Evolutionary conservation across 2,329 filamentous ascomycete species (phyloP).

Genomic region (Rhynchosporium secalis): DNA sequence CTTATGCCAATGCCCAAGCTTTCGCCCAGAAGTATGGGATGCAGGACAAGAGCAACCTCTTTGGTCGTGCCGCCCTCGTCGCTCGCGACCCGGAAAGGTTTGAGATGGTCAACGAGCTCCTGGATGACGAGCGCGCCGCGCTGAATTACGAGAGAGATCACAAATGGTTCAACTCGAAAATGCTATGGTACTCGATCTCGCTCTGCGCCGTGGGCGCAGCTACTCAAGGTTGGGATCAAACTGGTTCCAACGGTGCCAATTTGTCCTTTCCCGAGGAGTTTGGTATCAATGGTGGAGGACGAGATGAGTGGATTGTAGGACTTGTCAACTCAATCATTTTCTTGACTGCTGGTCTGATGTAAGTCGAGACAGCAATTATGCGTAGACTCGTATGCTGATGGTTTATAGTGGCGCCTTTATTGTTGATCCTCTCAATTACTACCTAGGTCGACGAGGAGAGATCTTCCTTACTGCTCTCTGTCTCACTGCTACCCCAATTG

Average conservation of each 20-base stretch:
- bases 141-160: constrained; percentile 56
- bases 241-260: constrained; percentile 48
- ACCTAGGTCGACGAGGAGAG: constrained; percentile 64
- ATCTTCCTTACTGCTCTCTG: constrained; percentile 77
- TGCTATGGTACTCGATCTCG: constrained; percentile 65
- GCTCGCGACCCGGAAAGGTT: constrained; percentile 37
- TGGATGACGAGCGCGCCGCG: constrained; percentile 41
- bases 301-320: constrained; percentile 53
- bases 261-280: constrained; percentile 44
- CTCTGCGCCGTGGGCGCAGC: constrained; percentile 69
- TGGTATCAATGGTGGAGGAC: constrained; percentile 38
- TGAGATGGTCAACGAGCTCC: constrained; percentile 30
- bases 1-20: constrained; percentile 47
- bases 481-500: constrained; percentile 74
- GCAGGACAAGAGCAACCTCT: constrained; percentile 55
- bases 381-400: constrained; percentile 2
- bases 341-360: constrained; percentile 49
- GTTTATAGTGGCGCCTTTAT: constrained; percentile 57
- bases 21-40: constrained; percentile 62
- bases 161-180: constrained; percentile 64
- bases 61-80: constrained; percentile 60
- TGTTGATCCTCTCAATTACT: constrained; percentile 62
- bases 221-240: constrained; percentile 47
- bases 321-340: constrained; percentile 56
- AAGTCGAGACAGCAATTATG: constrained; percentile 33